Evolutionary conservation across 495 filamentous ascomycete genomes (phyloP), one percentile per base, ranked within the genome.

Genomic region (Neurospora discreta): DNA sequence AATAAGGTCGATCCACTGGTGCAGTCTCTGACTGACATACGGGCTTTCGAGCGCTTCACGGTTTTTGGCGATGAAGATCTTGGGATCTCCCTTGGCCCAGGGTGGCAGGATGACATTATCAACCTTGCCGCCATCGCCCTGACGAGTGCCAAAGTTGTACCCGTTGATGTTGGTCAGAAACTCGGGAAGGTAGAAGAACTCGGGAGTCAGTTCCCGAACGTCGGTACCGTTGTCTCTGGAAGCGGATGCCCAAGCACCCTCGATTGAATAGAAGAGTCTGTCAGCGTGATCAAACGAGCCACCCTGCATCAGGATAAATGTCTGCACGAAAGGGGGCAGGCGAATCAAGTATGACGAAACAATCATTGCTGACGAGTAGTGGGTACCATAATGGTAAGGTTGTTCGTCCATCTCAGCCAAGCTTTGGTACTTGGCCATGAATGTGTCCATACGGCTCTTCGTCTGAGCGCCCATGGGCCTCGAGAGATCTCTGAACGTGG

Each of bases 341-440:
- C 95, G 91, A 74, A 98, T 98, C 58, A 99, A 87, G 77, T 97
- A 99, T 0, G 94, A 97, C 39, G 93, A 91, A 33, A 99, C 95
- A 69, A 97, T 98, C 95, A 98, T 99, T 23, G 95, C 96, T 6
- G 95, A 98, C 26, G 96, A 98, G 80, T 98, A 99, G 78, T 99
- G 95, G 7, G 95, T 99, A 46, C 95, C 95, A 77, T 98, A 98
- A 80, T 99, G 96, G 78, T 98, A 99, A 3, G 96, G 90, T 10
- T 88, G 84, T 76, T 95, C 94, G 46, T 90, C 93, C 87, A 98
- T 97, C 78, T 98, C 95, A 13, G 91, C 91, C 81, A 99, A 92
- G 30, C 90, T 90, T 71, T 91, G 88, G 80, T 96, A 98, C 44
- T 93, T 86, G 72, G 95, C 92, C 44, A 86, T 86, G 76, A 95